Base-by-base conservation (phyloP, 768 basidiomycete species). In the Lentinus tigrinus region DNA sequence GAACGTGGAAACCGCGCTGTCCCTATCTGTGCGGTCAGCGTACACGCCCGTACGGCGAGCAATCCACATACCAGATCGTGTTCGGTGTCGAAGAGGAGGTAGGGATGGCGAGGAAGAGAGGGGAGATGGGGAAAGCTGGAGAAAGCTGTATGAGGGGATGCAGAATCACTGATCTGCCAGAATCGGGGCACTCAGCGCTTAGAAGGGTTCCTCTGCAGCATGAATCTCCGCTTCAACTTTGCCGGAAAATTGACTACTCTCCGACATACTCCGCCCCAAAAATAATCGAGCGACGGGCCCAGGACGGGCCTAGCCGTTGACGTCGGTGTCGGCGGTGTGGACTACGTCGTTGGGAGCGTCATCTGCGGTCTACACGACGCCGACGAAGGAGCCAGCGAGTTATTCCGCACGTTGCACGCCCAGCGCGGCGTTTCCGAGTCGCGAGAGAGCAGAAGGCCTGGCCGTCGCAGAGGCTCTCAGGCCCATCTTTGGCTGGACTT, bases 131-230 rank as follows among this genome's bases (percentile, higher is more conserved):
- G 16, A 46, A 34, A 37, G 38, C 10, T 53, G 57, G 21, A 53
- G 52, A 52, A 39, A 40, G 46, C 51, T 34, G 42, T 47, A 27
- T n/a, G 34, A 48, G 46, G 37, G 38, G 17, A 38, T 49, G 14
- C 28, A n/a, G 26, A 21, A 59, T 54, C 58, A 60, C 24, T 60
- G 58, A 60, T 60, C 58, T 51, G 58, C 47, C 52, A 47, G 34
- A 47, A 19, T 47, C 16, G 23, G 52, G n/a, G 31, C n/a, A 39
- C n/a, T 47, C 24, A 11, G 46, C 19, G 36, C 36, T 54, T 24
- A 9, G n/a, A 26, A 47, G 47, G 47, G 52, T n/a, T n/a, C n/a
- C 23, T 16, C 3, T 19, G 19, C 4, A 10, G 51, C 9, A n/a
- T 19, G 17, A 19, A n/a, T n/a, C n/a, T n/a, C 31, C 31, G 31